phyloP scores from a whole-genome alignment of 768 basidiomycete genomes.

The Termitomyces sp. region DNA sequence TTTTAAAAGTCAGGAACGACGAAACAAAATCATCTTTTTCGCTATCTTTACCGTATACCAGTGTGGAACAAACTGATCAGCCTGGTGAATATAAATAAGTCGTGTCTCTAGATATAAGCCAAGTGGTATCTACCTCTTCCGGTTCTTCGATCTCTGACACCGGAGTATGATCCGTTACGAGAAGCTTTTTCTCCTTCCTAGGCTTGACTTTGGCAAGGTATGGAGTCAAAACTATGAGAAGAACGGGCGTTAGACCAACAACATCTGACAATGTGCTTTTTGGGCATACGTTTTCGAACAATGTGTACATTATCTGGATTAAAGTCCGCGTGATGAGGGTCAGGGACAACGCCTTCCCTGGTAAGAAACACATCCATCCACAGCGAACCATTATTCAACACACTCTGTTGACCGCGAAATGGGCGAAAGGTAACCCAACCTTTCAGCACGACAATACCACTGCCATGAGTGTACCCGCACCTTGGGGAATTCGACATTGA shows the following conservation, averaged over 20 bases:
- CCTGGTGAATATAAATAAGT: slow-evolving; percentile 18
- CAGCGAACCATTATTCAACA: slow-evolving; percentile 71
- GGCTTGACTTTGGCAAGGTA: slow-evolving; percentile 68
- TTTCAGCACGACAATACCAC: neutral
- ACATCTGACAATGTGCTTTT: slow-evolving; percentile 1
- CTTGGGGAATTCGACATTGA: slow-evolving; percentile 61
- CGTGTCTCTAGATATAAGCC: neutral
- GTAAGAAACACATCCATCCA: slow-evolving; percentile 82
- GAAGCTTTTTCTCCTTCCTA: slow-evolving; percentile 80
- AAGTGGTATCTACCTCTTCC: slow-evolving; percentile 39
- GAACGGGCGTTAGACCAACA: neutral
- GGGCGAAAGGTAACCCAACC: neutral
- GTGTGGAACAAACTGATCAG: slow-evolving; percentile 68
- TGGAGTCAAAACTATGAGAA: slow-evolving; percentile 69
- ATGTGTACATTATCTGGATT: slow-evolving; percentile 57
- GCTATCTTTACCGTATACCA: slow-evolving; percentile 65
- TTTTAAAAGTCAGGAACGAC: neutral
- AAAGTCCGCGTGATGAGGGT: slow-evolving; percentile 53
- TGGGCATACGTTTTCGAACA: slow-evolving; percentile 66
- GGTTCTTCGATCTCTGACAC: slow-evolving; percentile 33
- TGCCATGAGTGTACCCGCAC: slow-evolving; percentile 29
- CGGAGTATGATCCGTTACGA: slow-evolving; percentile 31
- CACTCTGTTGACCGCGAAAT: slow-evolving; percentile 39
- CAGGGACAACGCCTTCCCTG: slow-evolving; percentile 56
- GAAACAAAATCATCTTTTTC: neutral